These are phyloP conservation scores for Fusarium sp. DNA, from an alignment of 2,329 filamentous ascomycete species.

Conservation along the genomic window DNA sequence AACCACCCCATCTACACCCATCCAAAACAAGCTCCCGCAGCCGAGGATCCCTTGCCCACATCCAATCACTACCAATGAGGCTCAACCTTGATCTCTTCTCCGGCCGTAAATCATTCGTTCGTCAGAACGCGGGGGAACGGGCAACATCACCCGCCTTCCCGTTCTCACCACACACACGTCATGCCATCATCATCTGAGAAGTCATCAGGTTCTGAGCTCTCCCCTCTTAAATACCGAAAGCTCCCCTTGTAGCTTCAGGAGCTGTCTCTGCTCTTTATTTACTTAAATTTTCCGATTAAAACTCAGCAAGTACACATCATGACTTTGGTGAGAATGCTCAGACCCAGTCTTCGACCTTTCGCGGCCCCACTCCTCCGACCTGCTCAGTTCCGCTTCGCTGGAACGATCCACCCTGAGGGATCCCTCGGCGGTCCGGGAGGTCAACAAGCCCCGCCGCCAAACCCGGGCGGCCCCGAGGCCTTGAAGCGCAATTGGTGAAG, in stretches of 20 bases:
- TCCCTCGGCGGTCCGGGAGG: constrained; percentile 51
- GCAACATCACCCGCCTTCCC: constrained; percentile 9
- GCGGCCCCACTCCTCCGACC: constrained; percentile 40
- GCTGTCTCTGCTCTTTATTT: background rate
- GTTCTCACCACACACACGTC: constrained; percentile 35
- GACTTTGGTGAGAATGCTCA: constrained; percentile 28
- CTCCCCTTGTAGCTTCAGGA: background rate
- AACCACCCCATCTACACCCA: background rate
- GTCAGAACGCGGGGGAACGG: constrained; percentile 13
- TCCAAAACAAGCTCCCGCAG: constrained; percentile 16
- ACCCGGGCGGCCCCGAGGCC: constrained; percentile 46
- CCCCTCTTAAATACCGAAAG: constrained; percentile 7
- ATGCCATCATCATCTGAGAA: constrained; percentile 36
- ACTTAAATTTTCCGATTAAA: background rate
- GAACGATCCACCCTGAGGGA: constrained; percentile 11
- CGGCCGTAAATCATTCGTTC: background rate
- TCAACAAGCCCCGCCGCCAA: constrained; percentile 45
- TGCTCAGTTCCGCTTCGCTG: constrained; percentile 27
- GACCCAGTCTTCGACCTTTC: constrained; percentile 35
- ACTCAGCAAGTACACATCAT: constrained; percentile 5
- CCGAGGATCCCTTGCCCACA: background rate
- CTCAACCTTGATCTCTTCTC: constrained; percentile 3
- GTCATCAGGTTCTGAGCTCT: constrained; percentile 20
- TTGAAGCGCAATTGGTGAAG: constrained; percentile 50
- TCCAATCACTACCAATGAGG: constrained; percentile 26